Conservation (phyloP, 106 monocot species). For the Platanthera guangdongensis region DNA sequence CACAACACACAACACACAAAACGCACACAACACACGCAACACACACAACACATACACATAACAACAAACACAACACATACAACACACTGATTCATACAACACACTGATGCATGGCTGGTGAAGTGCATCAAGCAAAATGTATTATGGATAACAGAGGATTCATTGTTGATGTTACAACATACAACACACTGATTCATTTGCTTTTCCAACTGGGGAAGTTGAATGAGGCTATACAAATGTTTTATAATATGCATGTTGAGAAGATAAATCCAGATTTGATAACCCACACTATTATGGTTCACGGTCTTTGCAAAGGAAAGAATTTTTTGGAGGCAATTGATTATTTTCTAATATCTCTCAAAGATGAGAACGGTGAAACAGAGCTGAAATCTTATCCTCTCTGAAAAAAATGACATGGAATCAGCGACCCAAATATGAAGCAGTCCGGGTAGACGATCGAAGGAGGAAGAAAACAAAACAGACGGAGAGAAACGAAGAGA, state of each 20-base stretch:
- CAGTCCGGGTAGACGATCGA: no score
- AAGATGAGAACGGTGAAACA: conserved; percentile 4
- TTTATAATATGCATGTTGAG: conserved; percentile 28
- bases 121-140: conserved; percentile 21
- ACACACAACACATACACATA: no score
- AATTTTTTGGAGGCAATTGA: conserved; percentile 29
- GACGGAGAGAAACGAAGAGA: no score
- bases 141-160: conserved; percentile 21
- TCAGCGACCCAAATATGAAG: no score
- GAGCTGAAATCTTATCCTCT: no score
- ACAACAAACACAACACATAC: no score
- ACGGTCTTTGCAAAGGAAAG: conserved; percentile 27
- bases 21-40: no score
- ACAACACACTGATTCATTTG: conserved; percentile 46
- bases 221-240: conserved; percentile 21
- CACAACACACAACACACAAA: no score
- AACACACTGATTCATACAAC: not conserved
- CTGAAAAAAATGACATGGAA: no score
- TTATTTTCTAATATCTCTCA: conserved; percentile 25
- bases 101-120: conserved; percentile 24
- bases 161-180: conserved; percentile 32
- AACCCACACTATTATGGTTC: conserved; percentile 42
- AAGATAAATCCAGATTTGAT: conserved; percentile 33
- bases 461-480: no score
- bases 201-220: conserved; percentile 19